Evolutionary conservation across 352 stramenopile species (phyloP).

Genomic region (Phytophthora cajani): DNA sequence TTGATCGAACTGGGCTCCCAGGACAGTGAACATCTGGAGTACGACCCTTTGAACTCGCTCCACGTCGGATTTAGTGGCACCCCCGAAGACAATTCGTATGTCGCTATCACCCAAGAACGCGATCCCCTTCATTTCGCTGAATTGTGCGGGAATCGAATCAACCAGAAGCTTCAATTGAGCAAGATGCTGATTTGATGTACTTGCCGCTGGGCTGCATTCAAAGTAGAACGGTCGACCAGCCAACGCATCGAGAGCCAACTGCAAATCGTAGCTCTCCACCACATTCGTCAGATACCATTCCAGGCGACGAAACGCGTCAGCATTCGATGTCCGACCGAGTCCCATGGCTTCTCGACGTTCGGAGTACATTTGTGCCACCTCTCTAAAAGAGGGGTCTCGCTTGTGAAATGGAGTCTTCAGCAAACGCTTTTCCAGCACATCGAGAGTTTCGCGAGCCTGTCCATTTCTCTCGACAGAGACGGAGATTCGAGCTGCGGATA

Average conservation of each 20-base stretch:
- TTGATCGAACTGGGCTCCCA: not conserved
- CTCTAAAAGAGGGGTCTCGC: constrained; percentile 10
- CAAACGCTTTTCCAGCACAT: constrained; percentile 30
- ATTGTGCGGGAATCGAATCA: not conserved
- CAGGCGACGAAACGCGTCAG: constrained; percentile 11
- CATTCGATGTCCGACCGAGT: constrained; percentile 3
- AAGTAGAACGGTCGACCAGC: constrained; percentile 14
- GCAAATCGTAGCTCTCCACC: constrained; percentile 3
- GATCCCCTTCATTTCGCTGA: not conserved
- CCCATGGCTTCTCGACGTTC: constrained; percentile 9
- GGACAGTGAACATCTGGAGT: not conserved
- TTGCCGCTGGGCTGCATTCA: not conserved
- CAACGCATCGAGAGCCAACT: constrained; percentile 10
- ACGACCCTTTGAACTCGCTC: not conserved
- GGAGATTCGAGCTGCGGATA: constrained; percentile 8
- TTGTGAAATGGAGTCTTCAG: constrained; percentile 14
- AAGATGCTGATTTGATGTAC: constrained; percentile 1
- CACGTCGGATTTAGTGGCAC: not conserved
- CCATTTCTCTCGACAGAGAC: constrained; percentile 11
- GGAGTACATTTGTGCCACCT: constrained; percentile 14
- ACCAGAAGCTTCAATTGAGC: not conserved
- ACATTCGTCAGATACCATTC: constrained; percentile 22
- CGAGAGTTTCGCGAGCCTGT: constrained; percentile 21
- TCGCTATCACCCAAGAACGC: not conserved
- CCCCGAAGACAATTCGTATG: not conserved